Percentiles rank a stretch among this genome's conserved stretches.
Conservation (phyloP, 2,329 filamentous ascomycete species). For the Phyllosticta ampelicida region DNA sequence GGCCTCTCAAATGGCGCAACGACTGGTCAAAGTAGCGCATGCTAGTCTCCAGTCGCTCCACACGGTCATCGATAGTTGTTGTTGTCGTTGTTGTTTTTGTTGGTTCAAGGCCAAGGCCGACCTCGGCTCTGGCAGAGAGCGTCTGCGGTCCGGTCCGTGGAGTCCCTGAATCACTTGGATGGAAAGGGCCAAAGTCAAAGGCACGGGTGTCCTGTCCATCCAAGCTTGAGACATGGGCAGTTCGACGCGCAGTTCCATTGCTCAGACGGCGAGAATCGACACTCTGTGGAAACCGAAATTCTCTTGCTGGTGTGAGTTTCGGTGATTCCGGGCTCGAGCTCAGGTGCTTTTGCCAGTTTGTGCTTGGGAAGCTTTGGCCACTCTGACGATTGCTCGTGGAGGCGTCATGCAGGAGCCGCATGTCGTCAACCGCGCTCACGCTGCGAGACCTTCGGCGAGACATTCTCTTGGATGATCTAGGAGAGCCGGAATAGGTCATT, state of each 20-base stretch:
- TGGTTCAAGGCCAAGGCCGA: constrained; percentile 11
- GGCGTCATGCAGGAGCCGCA: constrained; percentile 17
- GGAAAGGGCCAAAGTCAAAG: constrained; percentile 28
- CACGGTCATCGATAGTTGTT: constrained; percentile 25
- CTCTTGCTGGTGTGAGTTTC: neutral
- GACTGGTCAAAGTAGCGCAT: constrained; percentile 22
- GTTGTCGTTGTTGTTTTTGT: constrained; percentile 16
- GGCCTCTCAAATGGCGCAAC: constrained; percentile 22
- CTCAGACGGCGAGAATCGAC: neutral
- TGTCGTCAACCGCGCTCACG: constrained; percentile 25
- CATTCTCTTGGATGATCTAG: constrained; percentile 12
- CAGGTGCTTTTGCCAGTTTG: constrained; percentile 19
- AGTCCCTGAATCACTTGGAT: neutral
- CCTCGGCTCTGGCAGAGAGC: neutral
- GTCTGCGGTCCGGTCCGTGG: constrained; percentile 13
- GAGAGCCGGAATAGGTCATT: constrained; percentile 25
- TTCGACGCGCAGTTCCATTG: neutral
- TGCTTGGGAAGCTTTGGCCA: constrained; percentile 27
- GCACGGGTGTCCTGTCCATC: constrained; percentile 18
- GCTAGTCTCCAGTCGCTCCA: constrained; percentile 22
- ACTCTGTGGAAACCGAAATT: neutral
- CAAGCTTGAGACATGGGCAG: neutral
- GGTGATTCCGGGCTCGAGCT: constrained; percentile 14
- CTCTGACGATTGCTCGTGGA: constrained; percentile 21
- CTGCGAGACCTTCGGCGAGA: constrained; percentile 26